Evolutionary conservation across 257 asterid species (phyloP), one percentile per base, ranked within the genome.

Genomic region (Leptodermis oblonga): DNA sequence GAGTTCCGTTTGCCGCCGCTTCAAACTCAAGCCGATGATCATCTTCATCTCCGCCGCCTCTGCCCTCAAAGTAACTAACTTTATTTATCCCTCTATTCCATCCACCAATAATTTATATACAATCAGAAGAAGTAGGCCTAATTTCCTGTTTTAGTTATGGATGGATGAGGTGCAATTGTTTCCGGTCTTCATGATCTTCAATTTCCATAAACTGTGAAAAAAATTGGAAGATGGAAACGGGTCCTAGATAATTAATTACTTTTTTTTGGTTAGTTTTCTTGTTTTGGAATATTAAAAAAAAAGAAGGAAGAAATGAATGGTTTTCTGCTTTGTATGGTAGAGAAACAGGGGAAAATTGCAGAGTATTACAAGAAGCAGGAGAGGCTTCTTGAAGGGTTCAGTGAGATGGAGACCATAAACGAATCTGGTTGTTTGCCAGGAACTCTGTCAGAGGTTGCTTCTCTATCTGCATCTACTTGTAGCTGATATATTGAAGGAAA

Each of bases 281-380:
- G 23, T 48, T 48, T 48, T 20, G 54, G 25, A 48, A n/a, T n/a
- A n/a, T 20, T 2, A 17, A 10, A 48, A 48, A 1, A 1, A 20
- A 48, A 46, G 1, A 46, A 17, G 20, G 10, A 17, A 15, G 5
- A 46, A 1, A 12, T 15, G 12, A 4, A 8, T 11, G 58, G 17
- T 54, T 56, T 11, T 45, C 17, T 60, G 5, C 7, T 54, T 43
- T 39, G 9, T 15, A 52, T 7, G 45, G 61, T 65, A 92, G 98
- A 70, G 82, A 90, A 86, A 61, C 88, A 83, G 71, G 76, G 83
- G 65, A 85, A 81, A 80, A 80, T 92, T 79, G 86, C 86, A 18
- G 95, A 90, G 71, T 92, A 92, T 71, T 92, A 92, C 88, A 80
- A 90, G 80, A 80, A 82, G 77, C 97, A 90, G 76, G 90, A 87